These are phyloP conservation scores for Candida peoriensis DNA, from an alignment of 805 yeast genomes.

Conservation along the genomic window DNA sequence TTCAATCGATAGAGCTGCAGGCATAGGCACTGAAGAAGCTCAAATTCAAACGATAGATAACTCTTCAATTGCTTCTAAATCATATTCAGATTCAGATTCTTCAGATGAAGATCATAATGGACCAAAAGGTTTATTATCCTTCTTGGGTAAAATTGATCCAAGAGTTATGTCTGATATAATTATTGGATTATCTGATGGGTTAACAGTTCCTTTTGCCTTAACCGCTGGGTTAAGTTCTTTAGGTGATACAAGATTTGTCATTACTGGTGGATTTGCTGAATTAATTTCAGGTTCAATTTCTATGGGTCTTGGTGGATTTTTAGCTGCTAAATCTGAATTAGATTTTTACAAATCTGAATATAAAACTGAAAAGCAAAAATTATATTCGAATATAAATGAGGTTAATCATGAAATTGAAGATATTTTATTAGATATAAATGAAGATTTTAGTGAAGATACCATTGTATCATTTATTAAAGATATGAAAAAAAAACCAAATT, in stretches of 20 bases:
- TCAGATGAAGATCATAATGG: conserved; percentile 3
- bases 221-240: conserved; percentile 93
- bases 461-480: conserved; percentile 70
- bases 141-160: conserved; percentile 65
- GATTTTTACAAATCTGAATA: conserved; percentile 73
- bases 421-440: conserved; percentile 64
- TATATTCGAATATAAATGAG: conserved; percentile 58
- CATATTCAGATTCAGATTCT: conserved; percentile 7
- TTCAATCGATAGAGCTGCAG: conserved; percentile 14
- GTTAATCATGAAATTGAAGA: conserved; percentile 79
- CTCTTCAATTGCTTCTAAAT: conserved; percentile 1
- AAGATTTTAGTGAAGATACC: conserved; percentile 58
- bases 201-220: conserved; percentile 97
- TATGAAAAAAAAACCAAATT: conserved; percentile 69
- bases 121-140: conserved; percentile 9
- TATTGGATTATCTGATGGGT: conserved; percentile 91
- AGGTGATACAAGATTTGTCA: conserved; percentile 85
- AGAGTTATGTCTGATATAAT: conserved; percentile 91
- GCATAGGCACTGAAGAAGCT: conserved; percentile 7
- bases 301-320: conserved; percentile 96
- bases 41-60: conserved; percentile 4
- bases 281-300: conserved; percentile 94
- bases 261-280: conserved; percentile 98
- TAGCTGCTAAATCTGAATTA: conserved; percentile 88
- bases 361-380: conserved; percentile 60